Conservation (phyloP, 306 rosid species). For the Benincasa hispida region DNA sequence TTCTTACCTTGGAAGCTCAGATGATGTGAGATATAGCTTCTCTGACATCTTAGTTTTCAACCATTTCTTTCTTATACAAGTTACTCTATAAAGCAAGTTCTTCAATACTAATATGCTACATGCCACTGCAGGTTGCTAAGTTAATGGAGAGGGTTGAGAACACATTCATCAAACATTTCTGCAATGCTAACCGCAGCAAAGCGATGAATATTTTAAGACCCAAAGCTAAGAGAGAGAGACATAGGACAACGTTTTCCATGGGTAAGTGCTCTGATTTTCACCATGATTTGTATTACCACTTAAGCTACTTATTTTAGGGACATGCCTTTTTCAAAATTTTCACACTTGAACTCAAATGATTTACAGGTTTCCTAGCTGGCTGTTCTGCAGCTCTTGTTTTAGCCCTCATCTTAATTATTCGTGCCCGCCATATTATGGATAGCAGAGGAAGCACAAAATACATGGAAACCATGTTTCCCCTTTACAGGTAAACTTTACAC, state of each 20-base stretch:
- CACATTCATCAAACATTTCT: constrained; percentile 46
- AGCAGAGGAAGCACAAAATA: constrained; percentile 20
- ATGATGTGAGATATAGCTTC: constrained; percentile 34
- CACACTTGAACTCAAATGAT: neutral
- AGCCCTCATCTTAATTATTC: constrained; percentile 40
- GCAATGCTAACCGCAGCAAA: constrained; percentile 46
- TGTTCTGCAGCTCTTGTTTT: constrained; percentile 38
- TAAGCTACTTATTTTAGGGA: neutral
- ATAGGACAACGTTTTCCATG: constrained; percentile 43
- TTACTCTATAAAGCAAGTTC: neutral
- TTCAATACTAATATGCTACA: neutral
- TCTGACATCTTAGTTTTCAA: neutral
- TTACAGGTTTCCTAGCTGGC: constrained; percentile 55
- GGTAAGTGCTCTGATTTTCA: constrained; percentile 20
- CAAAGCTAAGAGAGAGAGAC: constrained; percentile 43
- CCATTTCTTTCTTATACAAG: neutral
- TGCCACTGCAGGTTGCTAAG: constrained; percentile 19
- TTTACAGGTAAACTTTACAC: constrained; percentile 42
- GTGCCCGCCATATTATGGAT: constrained; percentile 22
- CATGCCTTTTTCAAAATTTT: neutral
- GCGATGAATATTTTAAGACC: constrained; percentile 50
- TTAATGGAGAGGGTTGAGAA: constrained; percentile 39
- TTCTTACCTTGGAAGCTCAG: constrained; percentile 54
- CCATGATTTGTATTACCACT: neutral
- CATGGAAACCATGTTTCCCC: constrained; percentile 65